Conservation (phyloP, 2,329 filamentous ascomycete species). For the Cercospora sp. region DNA sequence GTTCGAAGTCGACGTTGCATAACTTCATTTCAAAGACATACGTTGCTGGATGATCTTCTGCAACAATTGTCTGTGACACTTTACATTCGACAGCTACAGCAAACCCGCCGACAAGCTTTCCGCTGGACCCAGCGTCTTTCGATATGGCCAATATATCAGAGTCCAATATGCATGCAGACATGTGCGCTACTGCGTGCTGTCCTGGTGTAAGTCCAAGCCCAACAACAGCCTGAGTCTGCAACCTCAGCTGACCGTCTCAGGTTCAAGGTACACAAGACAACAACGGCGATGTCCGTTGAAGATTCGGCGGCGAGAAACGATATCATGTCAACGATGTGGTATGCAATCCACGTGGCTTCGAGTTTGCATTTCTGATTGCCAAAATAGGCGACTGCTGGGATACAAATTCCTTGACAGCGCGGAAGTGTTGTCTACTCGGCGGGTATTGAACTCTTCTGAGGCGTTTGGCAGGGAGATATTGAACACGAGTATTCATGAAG, state of each 20-base stretch:
- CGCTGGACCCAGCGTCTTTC: neutral
- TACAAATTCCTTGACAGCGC: neutral
- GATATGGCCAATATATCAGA: neutral
- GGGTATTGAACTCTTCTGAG: neutral
- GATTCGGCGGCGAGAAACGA: neutral
- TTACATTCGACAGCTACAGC: neutral
- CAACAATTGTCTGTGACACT: neutral
- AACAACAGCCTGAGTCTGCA: too few species aligned
- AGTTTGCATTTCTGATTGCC: neutral
- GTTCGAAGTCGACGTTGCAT: neutral
- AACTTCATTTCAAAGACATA: neutral
- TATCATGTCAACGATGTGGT: neutral
- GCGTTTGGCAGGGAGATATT: neutral
- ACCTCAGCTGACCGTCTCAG: neutral
- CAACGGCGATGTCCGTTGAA: neutral
- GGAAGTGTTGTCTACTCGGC: neutral
- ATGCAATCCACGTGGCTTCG: neutral
- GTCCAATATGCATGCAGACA: neutral
- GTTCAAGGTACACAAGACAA: neutral
- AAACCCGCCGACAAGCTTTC: neutral
- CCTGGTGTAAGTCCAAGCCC: neutral
- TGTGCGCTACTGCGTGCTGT: neutral
- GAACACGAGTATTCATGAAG: neutral
- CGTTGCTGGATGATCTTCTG: neutral
- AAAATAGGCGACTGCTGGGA: slow-evolving; percentile 1